phyloP scores from a whole-genome alignment of 2,329 filamentous ascomycete genomes.

The Scytalidium lignicola region DNA sequence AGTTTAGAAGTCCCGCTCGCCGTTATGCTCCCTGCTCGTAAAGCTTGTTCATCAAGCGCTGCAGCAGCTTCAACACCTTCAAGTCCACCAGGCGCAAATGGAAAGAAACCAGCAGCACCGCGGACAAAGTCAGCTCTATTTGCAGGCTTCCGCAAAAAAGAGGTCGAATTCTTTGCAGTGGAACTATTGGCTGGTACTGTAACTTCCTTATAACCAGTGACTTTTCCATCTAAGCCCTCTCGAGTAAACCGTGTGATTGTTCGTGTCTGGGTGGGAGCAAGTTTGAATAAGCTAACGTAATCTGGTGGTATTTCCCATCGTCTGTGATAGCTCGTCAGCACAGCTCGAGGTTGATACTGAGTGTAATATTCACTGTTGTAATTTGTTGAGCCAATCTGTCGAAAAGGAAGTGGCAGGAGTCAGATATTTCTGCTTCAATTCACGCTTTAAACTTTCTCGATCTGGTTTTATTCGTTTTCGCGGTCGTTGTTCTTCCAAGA shows the following conservation, averaged over 20 bases:
- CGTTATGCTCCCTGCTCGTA: constrained; percentile 42
- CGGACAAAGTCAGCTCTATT: constrained; percentile 85
- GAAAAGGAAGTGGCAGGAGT: constrained; percentile 76
- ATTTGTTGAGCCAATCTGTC: constrained; percentile 75
- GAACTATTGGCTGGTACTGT: constrained; percentile 85
- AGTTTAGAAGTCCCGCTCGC: constrained; percentile 49
- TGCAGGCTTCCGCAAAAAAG: constrained; percentile 78
- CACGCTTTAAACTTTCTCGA: constrained; percentile 59
- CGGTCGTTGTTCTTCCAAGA: constrained; percentile 49
- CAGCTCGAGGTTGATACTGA: constrained; percentile 8
- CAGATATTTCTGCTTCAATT: constrained; percentile 72
- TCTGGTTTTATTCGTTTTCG: constrained; percentile 46
- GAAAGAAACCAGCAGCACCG: constrained; percentile 88
- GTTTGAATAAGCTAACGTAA: constrained; percentile 76
- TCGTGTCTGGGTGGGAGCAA: constrained; percentile 86
- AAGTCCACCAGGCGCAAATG: constrained; percentile 85
- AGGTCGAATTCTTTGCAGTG: constrained; percentile 93
- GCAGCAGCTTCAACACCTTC: constrained; percentile 83
- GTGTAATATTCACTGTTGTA: constrained; percentile 62
- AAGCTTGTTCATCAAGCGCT: constrained; percentile 71
- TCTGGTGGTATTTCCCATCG: constrained; percentile 80
- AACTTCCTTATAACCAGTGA: constrained; percentile 91
- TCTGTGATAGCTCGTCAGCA: constrained; percentile 26
- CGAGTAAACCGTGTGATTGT: constrained; percentile 92
- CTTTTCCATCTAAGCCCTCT: constrained; percentile 85